Conservation (phyloP, 2,329 filamentous ascomycete species). For the Fusarium foetens region DNA sequence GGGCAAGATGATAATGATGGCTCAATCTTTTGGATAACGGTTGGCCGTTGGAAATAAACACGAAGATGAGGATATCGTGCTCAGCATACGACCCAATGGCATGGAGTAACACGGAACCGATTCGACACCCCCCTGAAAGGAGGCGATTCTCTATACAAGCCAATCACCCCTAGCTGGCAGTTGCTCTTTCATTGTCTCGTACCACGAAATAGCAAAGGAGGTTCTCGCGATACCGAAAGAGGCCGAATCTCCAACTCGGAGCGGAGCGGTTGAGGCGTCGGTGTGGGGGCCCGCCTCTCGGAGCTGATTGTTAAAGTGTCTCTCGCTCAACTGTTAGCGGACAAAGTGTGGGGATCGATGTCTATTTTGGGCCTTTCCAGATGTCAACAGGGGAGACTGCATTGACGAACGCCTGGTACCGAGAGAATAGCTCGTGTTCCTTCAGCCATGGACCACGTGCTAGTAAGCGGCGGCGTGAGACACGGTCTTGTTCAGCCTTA, state of each 20-base stretch:
- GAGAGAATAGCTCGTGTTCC: slow-evolving; percentile 35
- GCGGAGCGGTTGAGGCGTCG: slow-evolving; percentile 27
- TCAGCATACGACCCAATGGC: slow-evolving; percentile 4
- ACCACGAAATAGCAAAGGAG: slow-evolving; percentile 7
- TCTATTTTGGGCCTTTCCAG: slow-evolving; percentile 40
- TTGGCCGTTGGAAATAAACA: not conserved
- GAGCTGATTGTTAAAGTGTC: slow-evolving; percentile 19
- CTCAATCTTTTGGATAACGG: not conserved
- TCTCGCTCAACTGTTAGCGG: slow-evolving; percentile 22
- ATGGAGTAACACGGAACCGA: not conserved
- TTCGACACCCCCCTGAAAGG: not conserved
- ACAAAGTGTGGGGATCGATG: slow-evolving; percentile 32
- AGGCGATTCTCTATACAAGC: not conserved
- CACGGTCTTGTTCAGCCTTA: slow-evolving; percentile 33
- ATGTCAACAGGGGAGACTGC: slow-evolving; percentile 34
- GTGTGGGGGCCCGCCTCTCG: slow-evolving; percentile 32
- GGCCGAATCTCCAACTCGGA: slow-evolving; percentile 29
- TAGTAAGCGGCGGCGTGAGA: slow-evolving; percentile 22
- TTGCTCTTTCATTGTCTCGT: not conserved
- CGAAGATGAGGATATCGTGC: slow-evolving; percentile 13
- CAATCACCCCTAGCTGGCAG: not conserved
- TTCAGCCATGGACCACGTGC: slow-evolving; percentile 32
- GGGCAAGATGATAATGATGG: slow-evolving; percentile 3
- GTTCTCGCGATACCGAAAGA: slow-evolving; percentile 28
- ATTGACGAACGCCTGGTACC: slow-evolving; percentile 29